Conservation (phyloP, 345 rosid genomes). For the Linum usitatissimum region DNA sequence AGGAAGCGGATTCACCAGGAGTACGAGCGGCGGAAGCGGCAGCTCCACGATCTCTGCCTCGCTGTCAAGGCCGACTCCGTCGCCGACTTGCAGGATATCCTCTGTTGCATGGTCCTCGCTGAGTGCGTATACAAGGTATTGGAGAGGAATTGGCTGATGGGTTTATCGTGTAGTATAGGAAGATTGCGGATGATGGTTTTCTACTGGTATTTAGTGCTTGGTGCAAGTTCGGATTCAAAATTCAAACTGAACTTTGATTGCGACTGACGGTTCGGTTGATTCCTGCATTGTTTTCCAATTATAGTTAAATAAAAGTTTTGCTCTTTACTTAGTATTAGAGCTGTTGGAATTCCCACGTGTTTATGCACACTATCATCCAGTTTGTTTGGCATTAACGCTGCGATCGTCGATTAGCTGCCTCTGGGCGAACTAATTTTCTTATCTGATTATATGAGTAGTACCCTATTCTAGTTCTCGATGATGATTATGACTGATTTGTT, state of each 20-base stretch:
- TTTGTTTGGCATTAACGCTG: not conserved
- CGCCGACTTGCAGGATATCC: conserved; percentile 74
- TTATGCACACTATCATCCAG: not conserved
- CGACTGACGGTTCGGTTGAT: no score
- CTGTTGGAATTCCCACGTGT: not conserved
- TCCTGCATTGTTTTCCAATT: not conserved
- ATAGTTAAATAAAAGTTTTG: no score
- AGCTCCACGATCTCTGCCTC: conserved; percentile 67
- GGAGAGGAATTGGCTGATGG: not conserved
- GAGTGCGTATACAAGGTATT: conserved; percentile 90
- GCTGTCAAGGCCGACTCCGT: conserved; percentile 75
- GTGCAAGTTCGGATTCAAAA: no score
- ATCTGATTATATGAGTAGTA: not conserved
- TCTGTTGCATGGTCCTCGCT: conserved; percentile 94
- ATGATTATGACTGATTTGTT: no score
- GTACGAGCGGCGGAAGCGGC: conserved; percentile 58
- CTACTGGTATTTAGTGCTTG: no score
- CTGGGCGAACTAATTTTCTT: not conserved
- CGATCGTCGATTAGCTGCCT: not conserved
- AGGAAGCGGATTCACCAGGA: conserved; percentile 61
- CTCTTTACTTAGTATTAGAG: not conserved
- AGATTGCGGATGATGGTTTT: not conserved
- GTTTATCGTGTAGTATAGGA: not conserved
- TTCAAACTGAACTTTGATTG: no score
- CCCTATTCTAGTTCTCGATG: not conserved